Evolutionary conservation across 352 stramenopile species (phyloP).

Genomic region (Phytophthora cajani): DNA sequence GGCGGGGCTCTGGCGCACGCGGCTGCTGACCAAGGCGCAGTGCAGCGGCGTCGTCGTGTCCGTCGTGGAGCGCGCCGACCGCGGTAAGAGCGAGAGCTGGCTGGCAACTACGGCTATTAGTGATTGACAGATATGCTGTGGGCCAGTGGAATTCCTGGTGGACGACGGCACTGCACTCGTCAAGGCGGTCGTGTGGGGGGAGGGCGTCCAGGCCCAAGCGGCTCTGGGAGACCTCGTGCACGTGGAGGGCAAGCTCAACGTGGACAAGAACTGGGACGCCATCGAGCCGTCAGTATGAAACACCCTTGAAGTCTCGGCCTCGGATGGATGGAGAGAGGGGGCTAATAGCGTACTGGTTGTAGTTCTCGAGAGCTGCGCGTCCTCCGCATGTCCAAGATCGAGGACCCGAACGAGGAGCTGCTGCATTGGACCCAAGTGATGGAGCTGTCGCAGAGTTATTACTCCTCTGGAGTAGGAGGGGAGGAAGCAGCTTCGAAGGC

Average conservation of each 20-base stretch:
- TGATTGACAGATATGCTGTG: background rate
- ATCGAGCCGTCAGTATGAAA: slow-evolving; percentile 26
- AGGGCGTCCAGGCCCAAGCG: slow-evolving; percentile 6
- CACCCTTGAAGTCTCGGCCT: background rate
- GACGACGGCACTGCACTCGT: slow-evolving; percentile 79
- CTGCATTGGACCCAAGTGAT: slow-evolving; percentile 71
- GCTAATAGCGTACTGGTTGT: background rate
- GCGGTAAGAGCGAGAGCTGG: slow-evolving; percentile 40
- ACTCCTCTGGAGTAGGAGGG: slow-evolving; percentile 28
- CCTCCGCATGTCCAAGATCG: slow-evolving; percentile 49
- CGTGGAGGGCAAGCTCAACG: slow-evolving; percentile 78
- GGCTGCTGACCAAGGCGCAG: slow-evolving; percentile 77
- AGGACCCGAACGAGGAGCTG: slow-evolving; percentile 79
- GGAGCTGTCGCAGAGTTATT: slow-evolving; percentile 53
- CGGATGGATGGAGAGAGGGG: background rate
- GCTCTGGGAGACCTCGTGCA: slow-evolving; percentile 75
- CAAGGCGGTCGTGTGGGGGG: slow-evolving; percentile 61
- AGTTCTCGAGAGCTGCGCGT: slow-evolving; percentile 68
- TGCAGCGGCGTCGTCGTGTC: slow-evolving; percentile 67
- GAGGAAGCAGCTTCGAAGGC: background rate
- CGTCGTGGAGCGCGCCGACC: slow-evolving; percentile 55
- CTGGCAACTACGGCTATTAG: background rate
- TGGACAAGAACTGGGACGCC: slow-evolving; percentile 52
- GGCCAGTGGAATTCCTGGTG: slow-evolving; percentile 70
- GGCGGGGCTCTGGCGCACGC: slow-evolving; percentile 23